Conservation (phyloP, 768 basidiomycete genomes). For the Termitomyces sp. region DNA sequence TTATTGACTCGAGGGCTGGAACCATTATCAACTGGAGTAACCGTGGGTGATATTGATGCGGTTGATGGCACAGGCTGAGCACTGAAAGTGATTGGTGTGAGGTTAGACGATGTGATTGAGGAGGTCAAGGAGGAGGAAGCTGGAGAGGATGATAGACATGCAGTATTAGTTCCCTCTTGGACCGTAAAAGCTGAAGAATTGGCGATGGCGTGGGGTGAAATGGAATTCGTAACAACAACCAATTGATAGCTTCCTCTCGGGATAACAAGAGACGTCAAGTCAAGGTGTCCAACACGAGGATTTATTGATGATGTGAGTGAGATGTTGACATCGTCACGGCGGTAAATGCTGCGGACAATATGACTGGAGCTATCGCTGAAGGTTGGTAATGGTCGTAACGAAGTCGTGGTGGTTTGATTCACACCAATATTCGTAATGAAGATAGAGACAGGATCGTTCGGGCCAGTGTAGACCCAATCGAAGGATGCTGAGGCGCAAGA, state of each 20-base stretch:
- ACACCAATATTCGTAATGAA: conserved; percentile 37
- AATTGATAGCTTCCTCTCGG: conserved; percentile 48
- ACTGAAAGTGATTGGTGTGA: conserved; percentile 15
- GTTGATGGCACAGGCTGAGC: conserved; percentile 9
- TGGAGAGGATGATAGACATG: conserved; percentile 25
- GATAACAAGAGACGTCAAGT: conserved; percentile 45
- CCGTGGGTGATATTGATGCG: conserved; percentile 8
- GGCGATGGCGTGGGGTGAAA: conserved; percentile 10
- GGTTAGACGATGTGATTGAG: conserved; percentile 9
- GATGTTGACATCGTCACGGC: conserved; percentile 16
- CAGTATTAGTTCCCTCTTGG: conserved; percentile 24
- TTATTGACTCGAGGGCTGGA: conserved; percentile 27
- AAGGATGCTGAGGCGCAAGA: conserved; percentile 26
- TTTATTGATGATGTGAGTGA: conserved; percentile 25
- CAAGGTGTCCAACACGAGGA: conserved; percentile 24
- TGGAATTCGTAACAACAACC: conserved; percentile 20
- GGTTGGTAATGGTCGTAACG: conserved; percentile 5
- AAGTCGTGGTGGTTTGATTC: conserved; percentile 14
- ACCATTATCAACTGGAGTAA: conserved; percentile 22
- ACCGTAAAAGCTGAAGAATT: conserved; percentile 29
- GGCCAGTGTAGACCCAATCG: conserved; percentile 38
- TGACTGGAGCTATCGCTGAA: neutral
- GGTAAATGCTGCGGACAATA: conserved; percentile 5
- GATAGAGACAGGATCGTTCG: conserved; percentile 25
- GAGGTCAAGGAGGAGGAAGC: conserved; percentile 2